Evolutionary conservation across 805 yeast genomes (phyloP).

Genomic region (Candida peoriensis): DNA sequence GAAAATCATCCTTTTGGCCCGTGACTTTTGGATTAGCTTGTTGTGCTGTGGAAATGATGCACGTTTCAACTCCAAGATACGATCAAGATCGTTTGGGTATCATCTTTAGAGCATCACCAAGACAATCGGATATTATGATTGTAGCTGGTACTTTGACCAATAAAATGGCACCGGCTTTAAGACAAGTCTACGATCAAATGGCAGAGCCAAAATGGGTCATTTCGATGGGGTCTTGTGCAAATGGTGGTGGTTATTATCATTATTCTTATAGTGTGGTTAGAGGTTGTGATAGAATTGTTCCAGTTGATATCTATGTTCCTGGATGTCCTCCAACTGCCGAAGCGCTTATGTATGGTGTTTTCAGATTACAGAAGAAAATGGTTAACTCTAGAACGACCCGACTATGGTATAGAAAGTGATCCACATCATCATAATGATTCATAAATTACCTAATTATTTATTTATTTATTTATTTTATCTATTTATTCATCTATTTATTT

Average conservation of each 20-base stretch:
- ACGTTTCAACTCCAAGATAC: conserved; percentile 83
- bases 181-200: conserved; percentile 93
- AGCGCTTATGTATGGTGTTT: conserved; percentile 86
- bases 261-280: conserved; percentile 85
- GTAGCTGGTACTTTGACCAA: conserved; percentile 90
- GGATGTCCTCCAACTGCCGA: conserved; percentile 93
- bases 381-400: conserved; percentile 74
- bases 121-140: conserved; percentile 89
- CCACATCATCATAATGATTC: not conserved
- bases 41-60: conserved; percentile 96
- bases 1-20: conserved; percentile 92
- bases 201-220: conserved; percentile 94
- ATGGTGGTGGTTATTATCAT: conserved; percentile 91
- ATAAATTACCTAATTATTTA: conserved; percentile 5
- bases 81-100: conserved; percentile 91
- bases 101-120: conserved; percentile 89
- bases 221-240: conserved; percentile 92
- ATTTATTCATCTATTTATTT: conserved; percentile 4
- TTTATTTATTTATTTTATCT: conserved; percentile 1
- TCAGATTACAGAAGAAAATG: conserved; percentile 88
- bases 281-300: conserved; percentile 85
- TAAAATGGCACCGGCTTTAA: conserved; percentile 90
- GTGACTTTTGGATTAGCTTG: conserved; percentile 89
- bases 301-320: conserved; percentile 87
- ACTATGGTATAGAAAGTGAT: conserved; percentile 71